Evolutionary conservation across 1,139 yeast species (phyloP).

Genomic region (Pichia sp.): DNA sequence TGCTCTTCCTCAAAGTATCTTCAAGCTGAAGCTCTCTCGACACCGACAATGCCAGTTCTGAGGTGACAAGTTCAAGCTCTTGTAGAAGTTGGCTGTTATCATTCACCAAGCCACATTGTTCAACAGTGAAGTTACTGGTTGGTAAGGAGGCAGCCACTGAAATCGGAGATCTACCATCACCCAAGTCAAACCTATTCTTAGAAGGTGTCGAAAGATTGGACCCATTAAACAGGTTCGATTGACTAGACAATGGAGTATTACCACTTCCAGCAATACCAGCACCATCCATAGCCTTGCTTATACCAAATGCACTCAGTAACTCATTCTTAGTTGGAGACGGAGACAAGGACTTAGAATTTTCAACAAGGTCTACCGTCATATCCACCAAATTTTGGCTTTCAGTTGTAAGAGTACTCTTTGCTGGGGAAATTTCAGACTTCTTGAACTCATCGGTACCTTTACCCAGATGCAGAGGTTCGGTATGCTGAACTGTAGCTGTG

Average conservation of each 20-base stretch:
- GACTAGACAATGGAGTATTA: too few species aligned
- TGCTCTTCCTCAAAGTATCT: constrained; percentile 29
- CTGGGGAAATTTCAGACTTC: too few species aligned
- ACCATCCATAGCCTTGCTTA: too few species aligned
- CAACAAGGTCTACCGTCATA: too few species aligned
- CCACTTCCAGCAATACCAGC: too few species aligned
- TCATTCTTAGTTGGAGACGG: too few species aligned
- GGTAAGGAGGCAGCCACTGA: constrained; percentile 6
- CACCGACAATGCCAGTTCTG: constrained; percentile 65
- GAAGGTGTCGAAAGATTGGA: constrained; percentile 3
- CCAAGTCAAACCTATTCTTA: not conserved
- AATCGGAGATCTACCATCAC: constrained; percentile 11
- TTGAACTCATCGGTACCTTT: too few species aligned
- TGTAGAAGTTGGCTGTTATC: constrained; percentile 51
- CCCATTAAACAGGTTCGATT: too few species aligned
- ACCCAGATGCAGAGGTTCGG: constrained; percentile 7
- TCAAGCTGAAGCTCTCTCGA: constrained; percentile 58
- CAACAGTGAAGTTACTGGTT: constrained; percentile 28
- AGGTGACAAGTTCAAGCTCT: constrained; percentile 61
- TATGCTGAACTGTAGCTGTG: constrained; percentile 1
- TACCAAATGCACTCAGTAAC: too few species aligned
- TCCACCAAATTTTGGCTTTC: too few species aligned
- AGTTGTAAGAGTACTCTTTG: too few species aligned
- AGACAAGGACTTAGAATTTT: too few species aligned
- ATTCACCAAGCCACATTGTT: constrained; percentile 54